Percentiles rank a stretch among this genome's conserved stretches.
Conservation (phyloP, 192 early-diverging fungal genomes). For the Podila clonocystis region DNA sequence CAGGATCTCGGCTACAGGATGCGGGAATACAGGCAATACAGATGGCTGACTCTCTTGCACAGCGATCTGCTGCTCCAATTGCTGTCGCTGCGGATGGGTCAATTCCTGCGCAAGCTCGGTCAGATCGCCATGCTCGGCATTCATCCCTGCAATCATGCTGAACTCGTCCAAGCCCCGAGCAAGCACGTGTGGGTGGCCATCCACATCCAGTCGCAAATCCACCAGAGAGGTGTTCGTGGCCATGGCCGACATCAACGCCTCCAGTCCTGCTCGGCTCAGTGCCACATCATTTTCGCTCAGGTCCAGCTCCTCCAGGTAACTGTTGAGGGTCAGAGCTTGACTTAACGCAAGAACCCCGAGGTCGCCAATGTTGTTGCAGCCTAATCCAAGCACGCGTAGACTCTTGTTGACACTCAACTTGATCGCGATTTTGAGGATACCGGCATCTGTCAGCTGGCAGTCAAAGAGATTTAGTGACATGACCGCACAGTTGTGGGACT, state of each 20-base stretch:
- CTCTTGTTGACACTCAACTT: constrained; percentile 42
- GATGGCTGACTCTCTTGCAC: background rate
- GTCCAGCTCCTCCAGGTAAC: constrained; percentile 36
- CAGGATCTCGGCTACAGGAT: background rate
- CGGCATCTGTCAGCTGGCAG: constrained; percentile 41
- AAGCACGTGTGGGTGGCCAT: constrained; percentile 15
- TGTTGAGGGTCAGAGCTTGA: constrained; percentile 30
- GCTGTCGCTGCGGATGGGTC: background rate
- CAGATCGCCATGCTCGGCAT: background rate
- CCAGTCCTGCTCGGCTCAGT: constrained; percentile 32
- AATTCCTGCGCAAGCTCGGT: background rate
- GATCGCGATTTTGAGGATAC: constrained; percentile 37
- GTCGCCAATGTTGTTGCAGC: constrained; percentile 40
- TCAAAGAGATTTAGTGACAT: constrained; percentile 41
- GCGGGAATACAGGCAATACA: background rate
- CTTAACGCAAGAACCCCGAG: constrained; percentile 30
- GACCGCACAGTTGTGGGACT: constrained; percentile 32
- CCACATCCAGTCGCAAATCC: constrained; percentile 20
- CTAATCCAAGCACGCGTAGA: constrained; percentile 18
- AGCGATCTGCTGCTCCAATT: background rate
- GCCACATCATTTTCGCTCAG: constrained; percentile 31
- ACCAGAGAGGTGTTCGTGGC: constrained; percentile 28
- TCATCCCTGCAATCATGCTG: background rate
- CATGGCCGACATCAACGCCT: constrained; percentile 34
- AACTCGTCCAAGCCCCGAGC: background rate